These are phyloP conservation scores for Quercus glauca DNA, from an alignment of 306 rosid species.

Conservation along the genomic window DNA sequence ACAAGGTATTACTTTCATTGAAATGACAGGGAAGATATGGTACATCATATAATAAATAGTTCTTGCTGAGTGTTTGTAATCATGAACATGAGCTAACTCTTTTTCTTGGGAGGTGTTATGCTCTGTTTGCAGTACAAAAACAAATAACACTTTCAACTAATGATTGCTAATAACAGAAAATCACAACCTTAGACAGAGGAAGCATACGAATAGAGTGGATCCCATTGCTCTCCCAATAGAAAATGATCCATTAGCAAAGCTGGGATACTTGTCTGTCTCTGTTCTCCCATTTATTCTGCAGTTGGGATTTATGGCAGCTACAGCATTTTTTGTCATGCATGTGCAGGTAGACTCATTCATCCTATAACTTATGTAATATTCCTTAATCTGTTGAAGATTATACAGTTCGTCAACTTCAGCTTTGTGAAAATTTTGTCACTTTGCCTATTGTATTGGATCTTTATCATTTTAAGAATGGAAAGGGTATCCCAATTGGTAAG, in stretches of 20 bases:
- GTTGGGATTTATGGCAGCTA: conserved; percentile 74
- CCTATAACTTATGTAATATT: neutral
- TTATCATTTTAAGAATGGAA: neutral
- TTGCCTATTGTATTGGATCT: neutral
- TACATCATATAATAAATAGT: neutral
- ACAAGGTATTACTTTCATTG: conserved; percentile 42
- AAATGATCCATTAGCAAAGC: conserved; percentile 26
- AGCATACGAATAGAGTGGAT: conserved; percentile 30
- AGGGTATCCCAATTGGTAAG: neutral
- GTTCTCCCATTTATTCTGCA: conserved; percentile 82
- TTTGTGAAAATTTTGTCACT: neutral
- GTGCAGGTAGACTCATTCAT: conserved; percentile 67
- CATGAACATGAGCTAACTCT: neutral
- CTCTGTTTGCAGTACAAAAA: neutral
- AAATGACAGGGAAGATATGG: neutral
- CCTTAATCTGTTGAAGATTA: neutral
- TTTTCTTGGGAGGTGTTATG: neutral
- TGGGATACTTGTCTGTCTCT: conserved; percentile 61
- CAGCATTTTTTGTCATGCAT: conserved; percentile 85
- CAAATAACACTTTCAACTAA: conserved; percentile 1
- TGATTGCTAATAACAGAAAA: conserved; percentile 40
- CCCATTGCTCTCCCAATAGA: conserved; percentile 24
- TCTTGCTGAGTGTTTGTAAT: neutral
- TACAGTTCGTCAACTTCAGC: neutral
- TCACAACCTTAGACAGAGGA: conserved; percentile 49